Conservation (phyloP, 2,329 filamentous ascomycete genomes). For the Cladosporium sp. region DNA sequence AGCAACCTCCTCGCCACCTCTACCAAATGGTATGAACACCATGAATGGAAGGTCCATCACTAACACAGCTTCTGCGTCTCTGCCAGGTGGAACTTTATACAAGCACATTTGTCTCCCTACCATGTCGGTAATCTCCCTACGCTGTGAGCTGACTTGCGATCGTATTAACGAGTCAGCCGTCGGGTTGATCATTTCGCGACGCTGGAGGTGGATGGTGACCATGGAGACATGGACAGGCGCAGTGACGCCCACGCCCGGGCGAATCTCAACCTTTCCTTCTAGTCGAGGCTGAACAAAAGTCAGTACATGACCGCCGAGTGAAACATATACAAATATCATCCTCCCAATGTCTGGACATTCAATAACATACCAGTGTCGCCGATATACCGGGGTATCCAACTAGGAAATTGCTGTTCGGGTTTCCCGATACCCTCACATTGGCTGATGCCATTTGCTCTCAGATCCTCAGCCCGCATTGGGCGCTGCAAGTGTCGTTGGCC, state of each 20-base stretch:
- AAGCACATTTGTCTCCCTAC: slow-evolving; percentile 95
- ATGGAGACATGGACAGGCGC: slow-evolving; percentile 89
- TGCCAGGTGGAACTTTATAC: slow-evolving; percentile 81
- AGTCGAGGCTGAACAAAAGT: slow-evolving; percentile 72
- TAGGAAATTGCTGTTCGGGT: slow-evolving; percentile 94
- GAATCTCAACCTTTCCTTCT: slow-evolving; percentile 96
- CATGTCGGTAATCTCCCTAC: slow-evolving; percentile 87
- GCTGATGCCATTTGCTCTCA: slow-evolving; percentile 60
- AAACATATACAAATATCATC: not conserved
- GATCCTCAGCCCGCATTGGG: slow-evolving; percentile 30
- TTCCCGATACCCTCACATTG: slow-evolving; percentile 87
- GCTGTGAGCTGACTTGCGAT: slow-evolving; percentile 78
- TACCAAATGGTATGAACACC: slow-evolving; percentile 92
- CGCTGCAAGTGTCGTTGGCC: slow-evolving; percentile 22
- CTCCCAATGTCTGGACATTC: not conserved
- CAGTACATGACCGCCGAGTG: not conserved
- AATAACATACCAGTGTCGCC: slow-evolving; percentile 77
- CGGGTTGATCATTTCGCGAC: slow-evolving; percentile 94
- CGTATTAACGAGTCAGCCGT: slow-evolving; percentile 92
- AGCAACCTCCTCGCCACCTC: slow-evolving; percentile 86
- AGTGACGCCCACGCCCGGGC: slow-evolving; percentile 80
- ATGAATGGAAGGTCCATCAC: slow-evolving; percentile 98
- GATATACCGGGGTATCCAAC: slow-evolving; percentile 98
- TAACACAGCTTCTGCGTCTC: slow-evolving; percentile 83
- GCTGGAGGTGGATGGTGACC: slow-evolving; percentile 90